Conservation (phyloP, 306 rosid species). For the Vachellia collinsii region DNA sequence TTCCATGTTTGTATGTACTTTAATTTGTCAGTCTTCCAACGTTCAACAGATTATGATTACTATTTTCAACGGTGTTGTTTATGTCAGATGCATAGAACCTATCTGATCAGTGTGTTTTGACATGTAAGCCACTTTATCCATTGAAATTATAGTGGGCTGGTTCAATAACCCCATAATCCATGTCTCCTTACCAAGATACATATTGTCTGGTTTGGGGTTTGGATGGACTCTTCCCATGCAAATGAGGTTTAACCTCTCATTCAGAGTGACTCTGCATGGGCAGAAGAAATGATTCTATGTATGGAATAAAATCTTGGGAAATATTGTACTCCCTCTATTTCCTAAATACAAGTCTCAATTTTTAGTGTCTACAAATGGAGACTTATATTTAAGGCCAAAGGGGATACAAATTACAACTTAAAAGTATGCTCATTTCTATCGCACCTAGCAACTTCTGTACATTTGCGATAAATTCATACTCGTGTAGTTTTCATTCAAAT, state of each 20-base stretch:
- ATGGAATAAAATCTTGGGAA: conserved; percentile 3
- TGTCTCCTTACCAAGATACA: not conserved
- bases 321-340: not conserved
- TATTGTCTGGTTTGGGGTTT: not conserved
- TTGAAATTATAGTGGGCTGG: not conserved
- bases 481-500: not conserved
- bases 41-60: conserved; percentile 44
- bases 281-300: not conserved
- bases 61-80: conserved; percentile 47
- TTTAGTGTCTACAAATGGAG: no score
- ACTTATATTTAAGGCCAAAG: no score
- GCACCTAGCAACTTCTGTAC: not conserved
- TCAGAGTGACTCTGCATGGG: not conserved
- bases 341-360: no score
- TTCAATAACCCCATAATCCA: not conserved
- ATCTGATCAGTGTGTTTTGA: not conserved
- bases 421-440: not conserved
- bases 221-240: not conserved
- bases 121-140: not conserved
- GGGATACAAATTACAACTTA: no score
- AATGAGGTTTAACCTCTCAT: not conserved
- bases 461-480: conserved; percentile 2
- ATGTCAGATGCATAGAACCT: not conserved
- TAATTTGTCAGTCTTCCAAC: conserved; percentile 38
- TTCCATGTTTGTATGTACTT: conserved; percentile 41